phyloP scores from a whole-genome alignment of 2,329 filamentous ascomycete genomes.

The Scedosporium apiospermum region DNA sequence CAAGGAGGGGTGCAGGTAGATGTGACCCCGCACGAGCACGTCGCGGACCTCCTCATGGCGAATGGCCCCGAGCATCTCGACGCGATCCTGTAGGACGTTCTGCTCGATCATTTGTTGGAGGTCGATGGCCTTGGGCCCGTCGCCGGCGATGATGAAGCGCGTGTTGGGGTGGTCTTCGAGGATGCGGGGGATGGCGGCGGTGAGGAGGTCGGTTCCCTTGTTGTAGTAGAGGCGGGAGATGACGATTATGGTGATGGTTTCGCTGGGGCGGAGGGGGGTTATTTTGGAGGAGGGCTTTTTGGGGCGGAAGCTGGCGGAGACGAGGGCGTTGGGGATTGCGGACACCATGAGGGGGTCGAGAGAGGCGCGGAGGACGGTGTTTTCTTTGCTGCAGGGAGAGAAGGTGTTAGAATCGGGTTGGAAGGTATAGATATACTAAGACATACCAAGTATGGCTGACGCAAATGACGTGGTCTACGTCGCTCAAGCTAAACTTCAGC shows the following conservation, averaged over 20 bases:
- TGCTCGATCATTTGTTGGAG: conserved; percentile 97
- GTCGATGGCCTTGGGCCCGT: conserved; percentile 93
- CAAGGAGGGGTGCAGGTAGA: conserved; percentile 89
- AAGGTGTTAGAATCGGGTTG: conserved; percentile 13
- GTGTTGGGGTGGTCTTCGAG: conserved; percentile 84
- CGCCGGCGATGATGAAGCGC: conserved; percentile 92
- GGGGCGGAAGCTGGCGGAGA: conserved; percentile 90
- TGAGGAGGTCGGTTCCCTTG: conserved; percentile 95
- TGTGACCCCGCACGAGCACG: conserved; percentile 94
- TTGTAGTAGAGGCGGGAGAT: conserved; percentile 98
- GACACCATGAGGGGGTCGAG: conserved; percentile 96
- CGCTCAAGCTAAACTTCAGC: conserved; percentile 89
- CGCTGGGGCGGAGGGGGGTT: conserved; percentile 61
- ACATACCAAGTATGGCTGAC: conserved; percentile 92
- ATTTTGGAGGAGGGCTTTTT: conserved; percentile 27
- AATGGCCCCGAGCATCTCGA: conserved; percentile 84
- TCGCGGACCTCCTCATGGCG: conserved; percentile 94
- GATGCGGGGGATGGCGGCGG: conserved; percentile 88
- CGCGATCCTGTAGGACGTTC: conserved; percentile 85
- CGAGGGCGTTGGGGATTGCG: conserved; percentile 89
- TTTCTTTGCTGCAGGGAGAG: conserved; percentile 66
- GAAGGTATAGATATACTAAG: background rate
- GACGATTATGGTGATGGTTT: conserved; percentile 91
- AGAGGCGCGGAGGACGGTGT: conserved; percentile 88
- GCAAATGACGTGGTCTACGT: conserved; percentile 96